These are phyloP conservation scores for Candolleomyces aberdarensis DNA, from an alignment of 768 basidiomycete species.

Conservation along the genomic window DNA sequence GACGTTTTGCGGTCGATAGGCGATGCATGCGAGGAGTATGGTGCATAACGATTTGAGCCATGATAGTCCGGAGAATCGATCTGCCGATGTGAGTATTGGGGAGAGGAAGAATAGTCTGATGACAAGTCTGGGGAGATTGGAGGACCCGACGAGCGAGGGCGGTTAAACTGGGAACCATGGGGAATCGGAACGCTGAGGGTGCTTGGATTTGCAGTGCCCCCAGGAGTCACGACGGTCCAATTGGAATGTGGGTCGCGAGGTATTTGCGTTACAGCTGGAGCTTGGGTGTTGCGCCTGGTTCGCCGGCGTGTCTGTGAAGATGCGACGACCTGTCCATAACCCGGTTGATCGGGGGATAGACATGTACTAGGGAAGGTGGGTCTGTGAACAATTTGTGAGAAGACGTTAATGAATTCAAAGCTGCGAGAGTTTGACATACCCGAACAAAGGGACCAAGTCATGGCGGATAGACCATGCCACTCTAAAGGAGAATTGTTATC, in stretches of 20 bases:
- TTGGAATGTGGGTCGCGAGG: slow-evolving; percentile 29
- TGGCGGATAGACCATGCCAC: slow-evolving; percentile 89
- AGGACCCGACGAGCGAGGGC: slow-evolving; percentile 12
- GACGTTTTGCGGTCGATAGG: slow-evolving; percentile 16
- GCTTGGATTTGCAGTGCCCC: slow-evolving; percentile 13
- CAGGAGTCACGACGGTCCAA: slow-evolving; percentile 50
- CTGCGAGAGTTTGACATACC: slow-evolving; percentile 41
- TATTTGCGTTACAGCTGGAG: slow-evolving; percentile 21
- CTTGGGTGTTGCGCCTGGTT: slow-evolving; percentile 49
- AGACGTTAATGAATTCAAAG: slow-evolving; percentile 1
- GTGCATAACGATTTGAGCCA: slow-evolving; percentile 21
- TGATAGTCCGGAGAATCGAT: slow-evolving; percentile 8
- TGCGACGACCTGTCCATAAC: slow-evolving; percentile 80
- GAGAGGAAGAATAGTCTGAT: slow-evolving; percentile 16
- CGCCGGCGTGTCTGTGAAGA: slow-evolving; percentile 58
- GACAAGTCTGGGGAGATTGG: slow-evolving; percentile 13
- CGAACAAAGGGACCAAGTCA: slow-evolving; percentile 84
- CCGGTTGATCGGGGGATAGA: slow-evolving; percentile 80
- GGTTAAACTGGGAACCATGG: neutral
- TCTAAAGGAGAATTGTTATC: slow-evolving; percentile 33
- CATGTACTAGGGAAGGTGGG: slow-evolving; percentile 84
- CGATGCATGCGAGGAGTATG: slow-evolving; percentile 18
- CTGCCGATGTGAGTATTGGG: slow-evolving; percentile 5
- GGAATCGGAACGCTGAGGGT: slow-evolving; percentile 4
- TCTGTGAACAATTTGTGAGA: slow-evolving; percentile 31